Evolutionary conservation across 768 basidiomycete genomes (phyloP).

Genomic region (Lanmaoa pseudosensibilis): DNA sequence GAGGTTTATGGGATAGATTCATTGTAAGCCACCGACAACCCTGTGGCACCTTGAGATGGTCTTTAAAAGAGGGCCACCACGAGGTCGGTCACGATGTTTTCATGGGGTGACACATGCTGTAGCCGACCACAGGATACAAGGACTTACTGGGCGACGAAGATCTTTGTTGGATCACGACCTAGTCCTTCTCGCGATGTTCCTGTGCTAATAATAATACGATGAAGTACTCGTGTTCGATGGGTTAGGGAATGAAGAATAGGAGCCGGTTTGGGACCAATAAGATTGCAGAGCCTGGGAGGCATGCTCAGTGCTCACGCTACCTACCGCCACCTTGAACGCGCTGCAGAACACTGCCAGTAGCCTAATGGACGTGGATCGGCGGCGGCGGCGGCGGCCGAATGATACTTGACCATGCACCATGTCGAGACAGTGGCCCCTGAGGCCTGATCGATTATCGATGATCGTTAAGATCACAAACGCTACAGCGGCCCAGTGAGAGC

Average conservation of each 20-base stretch:
- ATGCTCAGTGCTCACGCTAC: too few species aligned
- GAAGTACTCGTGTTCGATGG: conserved; percentile 3
- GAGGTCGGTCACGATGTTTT: conserved; percentile 7
- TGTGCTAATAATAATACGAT: conserved; percentile 1
- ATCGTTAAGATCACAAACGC: too few species aligned
- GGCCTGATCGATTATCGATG: too few species aligned
- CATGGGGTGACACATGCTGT: conserved; percentile 6
- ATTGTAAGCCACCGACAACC: conserved; percentile 4
- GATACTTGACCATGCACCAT: too few species aligned
- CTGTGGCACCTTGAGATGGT: background rate
- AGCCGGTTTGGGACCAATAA: background rate
- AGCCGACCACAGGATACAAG: background rate
- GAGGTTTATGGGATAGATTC: conserved; percentile 11
- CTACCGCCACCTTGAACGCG: too few species aligned
- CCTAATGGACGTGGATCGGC: too few species aligned
- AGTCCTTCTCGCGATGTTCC: conserved; percentile 14
- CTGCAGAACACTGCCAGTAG: too few species aligned
- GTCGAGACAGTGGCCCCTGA: too few species aligned
- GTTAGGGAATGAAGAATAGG: background rate
- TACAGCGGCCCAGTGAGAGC: too few species aligned
- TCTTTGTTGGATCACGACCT: background rate
- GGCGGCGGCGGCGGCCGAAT: too few species aligned
- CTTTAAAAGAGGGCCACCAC: conserved; percentile 13
- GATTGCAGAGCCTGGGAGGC: background rate
- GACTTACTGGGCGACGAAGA: conserved; percentile 17